Conservation (phyloP, 192 early-diverging fungal species). For the Allomyces macrogynus region DNA sequence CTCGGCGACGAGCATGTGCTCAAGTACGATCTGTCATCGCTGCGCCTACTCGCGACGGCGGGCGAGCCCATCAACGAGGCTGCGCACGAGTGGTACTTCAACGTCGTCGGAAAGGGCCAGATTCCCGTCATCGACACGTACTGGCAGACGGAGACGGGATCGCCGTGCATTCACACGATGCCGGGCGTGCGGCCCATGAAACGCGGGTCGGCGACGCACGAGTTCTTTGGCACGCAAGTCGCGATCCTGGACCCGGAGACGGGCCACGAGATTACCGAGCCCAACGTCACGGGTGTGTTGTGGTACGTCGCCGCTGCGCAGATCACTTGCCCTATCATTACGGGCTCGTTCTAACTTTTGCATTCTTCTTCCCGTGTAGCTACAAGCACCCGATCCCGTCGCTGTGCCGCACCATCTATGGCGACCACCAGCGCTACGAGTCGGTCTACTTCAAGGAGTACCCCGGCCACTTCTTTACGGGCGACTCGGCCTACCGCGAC, state of each 20-base stretch:
- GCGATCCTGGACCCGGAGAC: constrained; percentile 44
- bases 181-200: constrained; percentile 21
- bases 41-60: constrained; percentile 49
- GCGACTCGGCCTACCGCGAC: constrained; percentile 64
- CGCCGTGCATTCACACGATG: constrained; percentile 54
- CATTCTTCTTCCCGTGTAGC: constrained; percentile 62
- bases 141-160: constrained; percentile 78
- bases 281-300: constrained; percentile 30
- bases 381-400: constrained; percentile 13
- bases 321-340: too few species aligned
- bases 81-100: constrained; percentile 35
- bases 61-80: constrained; percentile 70
- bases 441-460: constrained; percentile 53
- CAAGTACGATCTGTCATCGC: constrained; percentile 38
- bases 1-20: constrained; percentile 32
- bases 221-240: constrained; percentile 21
- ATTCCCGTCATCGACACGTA: constrained; percentile 60
- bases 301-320: constrained; percentile 38
- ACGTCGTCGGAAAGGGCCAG: constrained; percentile 14
- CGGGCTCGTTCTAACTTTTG: constrained; percentile 15
- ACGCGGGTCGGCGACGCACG: constrained; percentile 9
- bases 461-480: constrained; percentile 62
- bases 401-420: constrained; percentile 40
- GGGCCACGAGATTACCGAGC: constrained; percentile 24
- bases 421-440: constrained; percentile 38